Conservation (phyloP, 306 rosid species). For the Vigna unguiculata region DNA sequence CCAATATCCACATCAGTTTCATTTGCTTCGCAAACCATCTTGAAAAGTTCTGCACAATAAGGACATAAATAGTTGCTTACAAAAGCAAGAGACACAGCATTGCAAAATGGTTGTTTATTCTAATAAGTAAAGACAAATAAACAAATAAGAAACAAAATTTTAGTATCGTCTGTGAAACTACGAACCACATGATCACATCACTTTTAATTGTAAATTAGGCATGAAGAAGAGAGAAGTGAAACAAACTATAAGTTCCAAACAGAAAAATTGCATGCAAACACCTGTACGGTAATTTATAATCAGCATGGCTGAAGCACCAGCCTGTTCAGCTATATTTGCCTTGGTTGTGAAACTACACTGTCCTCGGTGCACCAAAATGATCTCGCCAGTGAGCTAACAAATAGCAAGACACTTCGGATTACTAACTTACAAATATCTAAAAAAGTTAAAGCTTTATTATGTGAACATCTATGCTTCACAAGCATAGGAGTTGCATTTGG, state of each 20-base stretch:
- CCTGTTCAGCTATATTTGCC: slow-evolving; percentile 86
- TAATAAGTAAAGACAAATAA: neutral
- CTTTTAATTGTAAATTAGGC: slow-evolving; percentile 12
- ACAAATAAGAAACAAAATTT: slow-evolving; percentile 29
- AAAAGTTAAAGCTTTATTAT: slow-evolving; percentile 38
- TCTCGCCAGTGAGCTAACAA: slow-evolving; percentile 81
- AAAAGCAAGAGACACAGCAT: slow-evolving; percentile 10
- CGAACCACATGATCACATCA: neutral
- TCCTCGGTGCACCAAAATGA: slow-evolving; percentile 93
- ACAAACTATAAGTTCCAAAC: slow-evolving; percentile 27
- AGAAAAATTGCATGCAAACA: slow-evolving; percentile 50
- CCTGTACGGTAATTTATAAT: slow-evolving; percentile 81
- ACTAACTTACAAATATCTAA: slow-evolving; percentile 46
- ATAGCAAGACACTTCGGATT: slow-evolving; percentile 61
- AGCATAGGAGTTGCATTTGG: slow-evolving; percentile 28
- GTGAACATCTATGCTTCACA: slow-evolving; percentile 41
- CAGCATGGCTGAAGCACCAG: slow-evolving; percentile 91
- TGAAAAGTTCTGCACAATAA: slow-evolving; percentile 78
- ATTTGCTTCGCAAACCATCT: slow-evolving; percentile 89
- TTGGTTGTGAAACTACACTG: slow-evolving; percentile 91
- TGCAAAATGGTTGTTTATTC: slow-evolving; percentile 21
- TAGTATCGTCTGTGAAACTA: slow-evolving; percentile 7
- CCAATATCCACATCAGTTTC: slow-evolving; percentile 74
- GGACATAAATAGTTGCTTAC: slow-evolving; percentile 31
- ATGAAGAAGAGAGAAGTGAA: slow-evolving; percentile 13